Base-by-base conservation (phyloP, 2,329 filamentous ascomycete species). In the Leptoxyphium fumago region DNA sequence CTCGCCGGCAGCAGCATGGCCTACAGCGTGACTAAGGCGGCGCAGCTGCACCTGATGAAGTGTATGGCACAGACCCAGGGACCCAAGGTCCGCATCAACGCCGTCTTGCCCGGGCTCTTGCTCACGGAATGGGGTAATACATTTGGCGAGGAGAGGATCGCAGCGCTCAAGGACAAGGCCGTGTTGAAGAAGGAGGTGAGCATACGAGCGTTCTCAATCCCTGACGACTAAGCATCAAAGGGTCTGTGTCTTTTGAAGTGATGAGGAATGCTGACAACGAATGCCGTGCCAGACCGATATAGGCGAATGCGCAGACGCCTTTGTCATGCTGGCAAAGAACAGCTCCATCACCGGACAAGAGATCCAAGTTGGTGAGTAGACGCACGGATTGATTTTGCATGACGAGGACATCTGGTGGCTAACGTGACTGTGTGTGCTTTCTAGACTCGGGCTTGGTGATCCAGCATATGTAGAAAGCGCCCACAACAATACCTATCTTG, bases 11-110 rank as follows among this genome's bases (percentile, higher is more conserved):
- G 71, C 51, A 73, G 70, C 38, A 72, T 79, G 79, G 75, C 84
- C 2, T 91, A 91, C 55, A 70, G 78, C 0, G 80, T 88, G 14
- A 83, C 82, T 32, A 91, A 91, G 59, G 75, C 84, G 1, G 84
- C 84, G 10, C 73, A 75, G 46, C 62, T 83, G 43, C 80, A 83
- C 60, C 61, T 82, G 39, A 77, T 78, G 65, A 79, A 78, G 55
- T 75, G 75, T 46, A 62, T 83, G 38, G 79, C 79, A 2, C 64
- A 71, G 43, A 75, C 74, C 11, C 72, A 80, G 50, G 78, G 78
- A 1, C 65, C 69, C 1, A 80, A 79, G 59, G 65, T 81, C 17
- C 65, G 79, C 38, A 68, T 79, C 28, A 83, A 83, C 59, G 75
- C 76, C 36, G 71, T 83, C 2, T 64, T 76, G 43, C 79, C 79